These are phyloP conservation scores for Hygrocybe coccinea DNA, from an alignment of 768 basidiomycete species.

Conservation along the genomic window DNA sequence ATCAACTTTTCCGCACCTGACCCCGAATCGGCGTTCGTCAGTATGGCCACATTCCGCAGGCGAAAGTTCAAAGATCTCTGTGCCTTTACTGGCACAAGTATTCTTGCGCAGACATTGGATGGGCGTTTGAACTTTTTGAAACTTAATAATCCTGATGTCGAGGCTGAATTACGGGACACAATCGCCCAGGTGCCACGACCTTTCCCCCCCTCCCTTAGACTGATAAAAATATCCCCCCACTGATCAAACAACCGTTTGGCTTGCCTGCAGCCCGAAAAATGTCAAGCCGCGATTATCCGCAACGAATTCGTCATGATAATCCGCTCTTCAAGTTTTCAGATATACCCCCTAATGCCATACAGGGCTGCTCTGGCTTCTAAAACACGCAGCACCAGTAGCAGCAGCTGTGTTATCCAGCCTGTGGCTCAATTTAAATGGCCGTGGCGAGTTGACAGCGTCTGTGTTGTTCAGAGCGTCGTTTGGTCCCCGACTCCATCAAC, in stretches of 20 bases:
- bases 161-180: conserved; percentile 35
- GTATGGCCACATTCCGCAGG: conserved; percentile 26
- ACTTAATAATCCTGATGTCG: conserved; percentile 25
- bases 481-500: conserved; percentile 10
- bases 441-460: conserved; percentile 53
- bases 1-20: conserved; percentile 34
- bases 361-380: conserved; percentile 15
- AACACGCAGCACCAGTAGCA: too few species aligned
- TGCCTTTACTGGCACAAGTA: conserved; percentile 32
- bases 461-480: conserved; percentile 33
- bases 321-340: conserved; percentile 37
- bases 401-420: conserved; percentile 36
- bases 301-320: conserved; percentile 44
- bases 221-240: neutral
- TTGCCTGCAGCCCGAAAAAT: neutral
- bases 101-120: conserved; percentile 35
- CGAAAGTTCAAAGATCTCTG: conserved; percentile 29
- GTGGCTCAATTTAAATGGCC: conserved; percentile 45
- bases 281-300: conserved; percentile 38
- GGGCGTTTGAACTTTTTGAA: conserved; percentile 36
- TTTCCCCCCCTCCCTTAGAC: neutral
- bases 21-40: conserved; percentile 36
- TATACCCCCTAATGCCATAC: conserved; percentile 36
- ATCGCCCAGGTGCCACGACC: conserved; percentile 20
- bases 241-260: neutral